Conservation (phyloP, 2,329 filamentous ascomycete genomes). For the Colletotrichum neosansevieriae region DNA sequence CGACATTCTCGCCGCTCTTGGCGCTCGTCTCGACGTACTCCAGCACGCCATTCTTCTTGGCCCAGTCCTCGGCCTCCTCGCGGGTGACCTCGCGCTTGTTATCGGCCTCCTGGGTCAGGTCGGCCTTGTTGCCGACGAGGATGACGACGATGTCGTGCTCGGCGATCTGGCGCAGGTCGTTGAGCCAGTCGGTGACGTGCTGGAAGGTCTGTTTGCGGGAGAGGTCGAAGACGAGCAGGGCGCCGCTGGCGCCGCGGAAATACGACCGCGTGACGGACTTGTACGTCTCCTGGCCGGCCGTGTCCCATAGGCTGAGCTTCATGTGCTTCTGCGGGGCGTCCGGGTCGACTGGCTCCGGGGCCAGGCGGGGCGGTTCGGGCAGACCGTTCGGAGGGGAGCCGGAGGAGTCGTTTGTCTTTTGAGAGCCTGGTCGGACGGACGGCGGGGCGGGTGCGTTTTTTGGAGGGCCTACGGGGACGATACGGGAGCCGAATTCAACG, state of each 20-base stretch:
- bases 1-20: conserved; percentile 94
- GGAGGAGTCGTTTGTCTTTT: conserved; percentile 20
- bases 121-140: conserved; percentile 94
- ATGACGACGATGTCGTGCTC: conserved; percentile 96
- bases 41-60: conserved; percentile 83
- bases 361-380: conserved; percentile 62
- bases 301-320: conserved; percentile 96
- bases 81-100: conserved; percentile 84
- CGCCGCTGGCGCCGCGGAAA: conserved; percentile 81
- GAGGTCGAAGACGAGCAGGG: conserved; percentile 94
- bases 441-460: conserved; percentile 61
- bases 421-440: conserved; percentile 38
- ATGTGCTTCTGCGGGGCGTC: conserved; percentile 75
- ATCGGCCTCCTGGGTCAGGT: conserved; percentile 70
- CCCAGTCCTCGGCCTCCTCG: conserved; percentile 92
- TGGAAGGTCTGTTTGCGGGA: conserved; percentile 86
- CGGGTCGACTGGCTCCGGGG: conserved; percentile 48
- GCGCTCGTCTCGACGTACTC: conserved; percentile 97
- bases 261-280: conserved; percentile 96
- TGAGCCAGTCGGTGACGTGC: conserved; percentile 92
- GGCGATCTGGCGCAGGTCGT: conserved; percentile 93
- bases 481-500: conserved; percentile 94
- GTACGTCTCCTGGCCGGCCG: conserved; percentile 96
- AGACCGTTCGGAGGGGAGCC: conserved; percentile 55
- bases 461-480: conserved; percentile 90